These are phyloP conservation scores for Sphaerulina musiva DNA, from an alignment of 2,329 filamentous ascomycete genomes.

Conservation along the genomic window DNA sequence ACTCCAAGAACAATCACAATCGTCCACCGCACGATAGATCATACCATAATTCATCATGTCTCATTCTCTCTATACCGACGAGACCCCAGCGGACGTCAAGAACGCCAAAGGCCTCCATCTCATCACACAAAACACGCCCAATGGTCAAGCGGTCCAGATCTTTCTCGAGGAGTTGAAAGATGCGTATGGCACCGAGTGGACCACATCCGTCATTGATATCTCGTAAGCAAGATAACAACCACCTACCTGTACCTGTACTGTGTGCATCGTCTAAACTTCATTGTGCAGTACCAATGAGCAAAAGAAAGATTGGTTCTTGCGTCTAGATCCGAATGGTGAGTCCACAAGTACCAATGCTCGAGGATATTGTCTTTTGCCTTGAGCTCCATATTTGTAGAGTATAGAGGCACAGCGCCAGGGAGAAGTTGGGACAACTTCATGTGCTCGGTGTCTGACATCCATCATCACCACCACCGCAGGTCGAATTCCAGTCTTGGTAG, in stretches of 20 bases:
- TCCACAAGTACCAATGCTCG: not conserved
- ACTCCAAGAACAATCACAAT: not conserved
- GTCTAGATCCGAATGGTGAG: conserved; percentile 36
- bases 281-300: conserved; percentile 44
- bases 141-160: conserved; percentile 49
- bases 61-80: conserved; percentile 39
- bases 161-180: conserved; percentile 51
- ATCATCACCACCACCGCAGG: conserved; percentile 17
- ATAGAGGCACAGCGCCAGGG: too few relatives aligned
- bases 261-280: not conserved
- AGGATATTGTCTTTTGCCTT: too few relatives aligned
- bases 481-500: conserved; percentile 47
- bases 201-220: conserved; percentile 46
- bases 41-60: conserved; percentile 29
- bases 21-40: not conserved
- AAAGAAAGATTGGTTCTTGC: conserved; percentile 51
- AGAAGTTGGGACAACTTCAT: too few relatives aligned
- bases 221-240: conserved; percentile 10
- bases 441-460: too few relatives aligned
- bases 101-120: conserved; percentile 49
- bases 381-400: too few relatives aligned
- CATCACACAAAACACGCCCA: conserved; percentile 47
- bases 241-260: not conserved
- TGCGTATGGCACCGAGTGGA: conserved; percentile 46
- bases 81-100: conserved; percentile 43